These are phyloP conservation scores for Selaginella moellendorffii DNA, from an alignment of 75 land plant species.

Conservation along the genomic window DNA sequence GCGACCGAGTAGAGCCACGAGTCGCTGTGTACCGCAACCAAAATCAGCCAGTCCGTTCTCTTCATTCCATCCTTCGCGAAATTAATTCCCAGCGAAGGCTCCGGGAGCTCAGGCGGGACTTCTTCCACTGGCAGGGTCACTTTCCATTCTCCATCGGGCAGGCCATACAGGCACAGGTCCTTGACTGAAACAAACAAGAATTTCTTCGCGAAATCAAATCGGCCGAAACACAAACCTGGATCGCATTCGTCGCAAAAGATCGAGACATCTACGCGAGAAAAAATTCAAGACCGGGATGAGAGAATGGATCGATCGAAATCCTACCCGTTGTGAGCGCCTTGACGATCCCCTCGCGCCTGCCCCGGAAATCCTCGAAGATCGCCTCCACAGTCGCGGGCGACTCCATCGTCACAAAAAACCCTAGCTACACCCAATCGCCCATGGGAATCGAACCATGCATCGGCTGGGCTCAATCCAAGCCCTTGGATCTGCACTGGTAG, in stretches of 20 bases:
- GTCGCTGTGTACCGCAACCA: slow-evolving; percentile 3
- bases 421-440: no score
- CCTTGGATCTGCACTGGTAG: no score
- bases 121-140: slow-evolving; percentile 2
- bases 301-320: no score
- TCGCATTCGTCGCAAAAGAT: neutral
- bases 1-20: slow-evolving; percentile 4
- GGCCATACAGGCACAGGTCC: slow-evolving; percentile 4
- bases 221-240: neutral
- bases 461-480: no score
- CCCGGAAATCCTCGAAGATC: neutral
- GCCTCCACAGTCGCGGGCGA: neutral
- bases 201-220: neutral
- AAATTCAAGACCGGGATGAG: no score
- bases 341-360: neutral
- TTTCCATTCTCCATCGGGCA: neutral
- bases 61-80: slow-evolving; percentile 9
- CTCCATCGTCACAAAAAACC: neutral
- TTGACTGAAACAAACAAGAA: neutral
- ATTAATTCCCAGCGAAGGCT: slow-evolving; percentile 4
- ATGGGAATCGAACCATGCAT: no score
- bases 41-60: neutral
- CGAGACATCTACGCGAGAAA: neutral
- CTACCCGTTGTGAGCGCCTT: neutral
- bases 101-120: slow-evolving; percentile 4